These are phyloP conservation scores for Cystobasidium slooffiae DNA, from an alignment of 1,284 basidiomycete genomes.

Conservation along the genomic window DNA sequence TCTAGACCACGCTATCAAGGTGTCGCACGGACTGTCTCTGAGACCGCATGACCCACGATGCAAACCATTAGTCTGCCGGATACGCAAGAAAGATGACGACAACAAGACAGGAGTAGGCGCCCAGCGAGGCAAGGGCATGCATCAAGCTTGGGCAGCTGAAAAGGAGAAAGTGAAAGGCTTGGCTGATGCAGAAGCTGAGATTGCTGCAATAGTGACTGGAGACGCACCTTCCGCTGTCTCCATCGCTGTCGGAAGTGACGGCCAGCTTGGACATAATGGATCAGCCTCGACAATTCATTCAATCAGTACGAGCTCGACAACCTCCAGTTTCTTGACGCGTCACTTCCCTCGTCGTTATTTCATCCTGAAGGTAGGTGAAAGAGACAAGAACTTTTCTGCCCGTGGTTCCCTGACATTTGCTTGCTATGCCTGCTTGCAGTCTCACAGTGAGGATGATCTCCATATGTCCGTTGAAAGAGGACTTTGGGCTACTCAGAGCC, in stretches of 20 bases:
- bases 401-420: background rate
- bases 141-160: slow-evolving; percentile 75
- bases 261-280: background rate
- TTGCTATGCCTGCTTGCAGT: slow-evolving; percentile 17
- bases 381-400: background rate
- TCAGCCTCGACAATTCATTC: slow-evolving; percentile 43
- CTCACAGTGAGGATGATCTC: slow-evolving; percentile 69
- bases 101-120: slow-evolving; percentile 86
- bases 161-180: slow-evolving; percentile 54
- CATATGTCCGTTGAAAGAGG: slow-evolving; percentile 80
- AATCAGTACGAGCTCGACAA: slow-evolving; percentile 47
- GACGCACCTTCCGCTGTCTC: background rate
- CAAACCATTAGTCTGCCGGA: slow-evolving; percentile 67
- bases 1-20: slow-evolving; percentile 69
- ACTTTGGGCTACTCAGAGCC: slow-evolving; percentile 88
- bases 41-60: slow-evolving; percentile 72
- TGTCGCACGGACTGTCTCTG: slow-evolving; percentile 72
- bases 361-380: slow-evolving; percentile 78
- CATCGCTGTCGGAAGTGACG: background rate
- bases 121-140: slow-evolving; percentile 84
- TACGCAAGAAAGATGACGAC: slow-evolving; percentile 60
- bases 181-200: background rate
- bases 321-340: slow-evolving; percentile 49
- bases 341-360: slow-evolving; percentile 84
- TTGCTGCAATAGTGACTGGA: background rate